A percentile compares a stretch with the other conserved stretches of the same genome.
Conservation (phyloP, 306 rosid species). For the Inga laurina region DNA sequence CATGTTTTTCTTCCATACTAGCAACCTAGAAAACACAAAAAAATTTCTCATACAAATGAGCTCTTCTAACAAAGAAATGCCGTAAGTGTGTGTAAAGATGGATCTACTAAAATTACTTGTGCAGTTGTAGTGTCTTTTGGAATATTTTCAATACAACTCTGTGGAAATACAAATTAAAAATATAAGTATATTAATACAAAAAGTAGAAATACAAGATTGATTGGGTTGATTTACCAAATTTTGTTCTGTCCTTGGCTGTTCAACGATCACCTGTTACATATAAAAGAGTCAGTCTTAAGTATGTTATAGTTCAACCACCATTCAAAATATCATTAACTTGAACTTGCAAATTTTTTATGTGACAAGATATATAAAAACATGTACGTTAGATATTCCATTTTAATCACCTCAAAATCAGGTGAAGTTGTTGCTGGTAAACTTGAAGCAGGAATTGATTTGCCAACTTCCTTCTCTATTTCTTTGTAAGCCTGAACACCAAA, state of each 20-base stretch:
- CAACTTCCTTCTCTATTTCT: not conserved
- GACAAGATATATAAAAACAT: not conserved
- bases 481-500: not conserved
- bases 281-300: not conserved
- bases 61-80: not conserved
- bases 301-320: no score
- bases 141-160: not conserved
- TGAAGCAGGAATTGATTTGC: not conserved
- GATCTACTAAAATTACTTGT: no score
- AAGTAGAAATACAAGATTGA: no score
- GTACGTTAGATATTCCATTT: not conserved
- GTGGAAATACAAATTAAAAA: not conserved
- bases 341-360: not conserved
- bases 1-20: not conserved
- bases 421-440: not conserved
- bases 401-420: not conserved
- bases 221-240: no score
- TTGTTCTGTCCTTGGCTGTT: no score
- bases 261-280: no score
- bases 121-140: not conserved
- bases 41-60: not conserved
- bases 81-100: no score
- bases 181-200: not conserved
- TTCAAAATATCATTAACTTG: not conserved
- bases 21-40: not conserved